Conservation (phyloP, 78 protist genomes). For the Cyanophora paradoxa region DNA sequence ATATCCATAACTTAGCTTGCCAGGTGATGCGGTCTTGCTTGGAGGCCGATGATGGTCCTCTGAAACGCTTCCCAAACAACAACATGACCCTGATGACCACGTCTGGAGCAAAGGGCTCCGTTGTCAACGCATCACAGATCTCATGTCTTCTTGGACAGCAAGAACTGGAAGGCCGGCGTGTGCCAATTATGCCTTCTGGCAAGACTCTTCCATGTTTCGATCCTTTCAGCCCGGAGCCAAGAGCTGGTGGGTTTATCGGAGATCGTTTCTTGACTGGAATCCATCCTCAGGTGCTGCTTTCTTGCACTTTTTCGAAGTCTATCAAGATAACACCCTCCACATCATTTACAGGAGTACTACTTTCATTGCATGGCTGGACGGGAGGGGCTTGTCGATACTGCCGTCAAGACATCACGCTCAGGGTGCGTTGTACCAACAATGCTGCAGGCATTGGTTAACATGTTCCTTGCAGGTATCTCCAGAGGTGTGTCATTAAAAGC, state of each 20-base stretch:
- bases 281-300: constrained; percentile 65
- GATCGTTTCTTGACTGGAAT: constrained; percentile 97
- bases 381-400: constrained; percentile 99
- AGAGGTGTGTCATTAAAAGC: constrained; percentile 94
- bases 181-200: constrained; percentile 90
- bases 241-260: constrained; percentile 63
- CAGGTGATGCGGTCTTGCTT: too few species aligned
- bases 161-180: constrained; percentile 91
- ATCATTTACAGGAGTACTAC: constrained; percentile 67
- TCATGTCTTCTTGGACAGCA: constrained; percentile 95
- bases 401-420: constrained; percentile 91
- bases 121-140: constrained; percentile 94
- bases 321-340: background rate
- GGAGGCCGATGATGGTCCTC: too few species aligned
- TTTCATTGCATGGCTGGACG: constrained; percentile 99
- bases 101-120: constrained; percentile 97
- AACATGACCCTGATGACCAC: constrained; percentile 83
- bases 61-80: constrained; percentile 95
- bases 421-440: background rate
- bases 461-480: constrained; percentile 22
- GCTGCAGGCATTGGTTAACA: background rate
- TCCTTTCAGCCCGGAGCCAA: background rate
- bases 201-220: constrained; percentile 81
- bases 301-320: background rate
- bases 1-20: too few species aligned